Evolutionary conservation across 2,329 filamentous ascomycete genomes (phyloP), one percentile per base, ranked within the genome.

Genomic region (Trichophyton mentagrophytes): DNA sequence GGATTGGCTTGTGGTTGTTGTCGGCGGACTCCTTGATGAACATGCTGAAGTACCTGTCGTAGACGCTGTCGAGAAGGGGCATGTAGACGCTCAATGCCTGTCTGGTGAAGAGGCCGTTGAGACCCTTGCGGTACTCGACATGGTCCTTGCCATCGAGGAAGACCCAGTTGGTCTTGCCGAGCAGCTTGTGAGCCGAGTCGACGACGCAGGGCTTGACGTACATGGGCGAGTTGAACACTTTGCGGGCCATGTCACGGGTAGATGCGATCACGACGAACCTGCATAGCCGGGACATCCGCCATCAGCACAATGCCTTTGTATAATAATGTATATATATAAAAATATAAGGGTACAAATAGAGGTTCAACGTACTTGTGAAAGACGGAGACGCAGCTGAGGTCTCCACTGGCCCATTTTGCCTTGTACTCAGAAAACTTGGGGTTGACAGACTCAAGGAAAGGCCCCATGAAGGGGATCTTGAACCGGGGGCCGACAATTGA

Each of bases 201-300:
- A 99, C 93, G 64, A 99, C 91, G 71, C 91, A 97, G 47, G 93
- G 93, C 79, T 96, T 96, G 72, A 95, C 90, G 70, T 86, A 97
- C 58, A 78, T 73, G 27, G 93, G 93, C 20, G 91, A 95, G 77
- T 96, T 97, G 82, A 97, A 91, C 68, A 97, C 87, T 76, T 97
- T 97, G 68, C 92, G 88, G 62, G 92, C 88, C 83, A 97, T 89
- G 72, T 97, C 93, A 70, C 93, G 90, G 59, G 87, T 90, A 17
- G 91, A 95, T 38, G 91, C 92, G 72, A 99, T 96, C 61, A 99
- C 90, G 65, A 97, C 93, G 73, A 99, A 99, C 74, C 90, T 95
- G 67, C 1, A 22, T 22, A 22, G 47, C 25, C 9, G 17, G 11
- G n/a, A 17, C n/a, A 13, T 5, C 13, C 15, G 55, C 17, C 40